Conservation (phyloP, 768 basidiomycete genomes). For the Dictyophora rubrovolvata region DNA sequence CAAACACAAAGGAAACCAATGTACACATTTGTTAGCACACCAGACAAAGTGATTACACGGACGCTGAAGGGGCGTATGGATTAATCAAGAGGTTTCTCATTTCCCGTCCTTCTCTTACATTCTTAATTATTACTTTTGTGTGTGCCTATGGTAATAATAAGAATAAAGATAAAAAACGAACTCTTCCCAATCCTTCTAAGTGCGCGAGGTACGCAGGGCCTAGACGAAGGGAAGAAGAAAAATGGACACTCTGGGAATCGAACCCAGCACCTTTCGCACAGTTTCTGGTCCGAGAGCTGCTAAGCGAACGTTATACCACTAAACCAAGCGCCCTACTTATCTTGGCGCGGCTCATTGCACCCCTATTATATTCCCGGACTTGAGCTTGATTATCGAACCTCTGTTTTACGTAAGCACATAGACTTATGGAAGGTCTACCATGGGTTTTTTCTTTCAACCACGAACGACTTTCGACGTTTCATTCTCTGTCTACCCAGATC, state of each 20-base stretch:
- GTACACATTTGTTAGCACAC: conserved; percentile 22
- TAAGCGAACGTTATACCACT: not conserved
- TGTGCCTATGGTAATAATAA: no score
- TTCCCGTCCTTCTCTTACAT: not conserved
- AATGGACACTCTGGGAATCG: not conserved
- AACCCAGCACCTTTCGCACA: not conserved
- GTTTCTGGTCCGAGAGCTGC: no score
- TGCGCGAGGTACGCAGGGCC: no score
- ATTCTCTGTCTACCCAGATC: conserved; percentile 1
- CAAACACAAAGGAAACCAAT: not conserved
- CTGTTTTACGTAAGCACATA: no score
- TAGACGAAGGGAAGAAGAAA: not conserved
- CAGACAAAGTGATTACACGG: conserved; percentile 61
- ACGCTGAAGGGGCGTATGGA: conserved; percentile 91
- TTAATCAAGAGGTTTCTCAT: conserved; percentile 26
- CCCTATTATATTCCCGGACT: no score
- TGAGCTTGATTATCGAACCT: no score
- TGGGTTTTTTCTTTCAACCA: conserved; percentile 2
- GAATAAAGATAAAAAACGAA: no score
- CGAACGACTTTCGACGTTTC: not conserved
- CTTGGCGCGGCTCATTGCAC: no score
- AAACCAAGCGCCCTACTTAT: not conserved
- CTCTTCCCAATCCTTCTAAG: no score
- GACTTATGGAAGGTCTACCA: not conserved
- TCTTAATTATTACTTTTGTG: not conserved